Evolutionary conservation across 192 early-diverging fungal species (phyloP), one percentile per base, ranked within the genome.

Genomic region (Phlyctochytrium planicorne): DNA sequence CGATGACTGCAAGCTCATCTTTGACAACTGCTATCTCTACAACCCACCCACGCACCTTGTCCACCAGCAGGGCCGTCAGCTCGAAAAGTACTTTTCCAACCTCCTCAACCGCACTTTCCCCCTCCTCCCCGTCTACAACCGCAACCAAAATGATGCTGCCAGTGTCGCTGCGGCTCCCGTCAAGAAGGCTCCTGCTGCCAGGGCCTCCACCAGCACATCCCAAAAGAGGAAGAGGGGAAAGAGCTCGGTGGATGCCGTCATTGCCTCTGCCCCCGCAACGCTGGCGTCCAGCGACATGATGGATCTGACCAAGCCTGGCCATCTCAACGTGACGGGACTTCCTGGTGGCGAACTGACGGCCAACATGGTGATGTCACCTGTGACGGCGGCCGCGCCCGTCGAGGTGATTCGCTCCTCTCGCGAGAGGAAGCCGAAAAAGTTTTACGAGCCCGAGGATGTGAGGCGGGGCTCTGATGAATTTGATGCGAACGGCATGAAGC

Each of bases 21-120:
- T 88, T 62, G 68, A 76, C 33, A 93, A 92, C 66, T 84, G 88
- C 52, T 83, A 83, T 75, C 72, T 68, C 12, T 93, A 91, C 69
- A 93, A 93, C 72, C 83, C 85, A 27, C 53, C 73, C 0, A 83
- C 85, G 30, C 90, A 78, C 63, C 17, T 23, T 62, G 59, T 78
- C 3, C 72, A 75, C 57, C 34, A 72, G 40, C 52, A 47, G 24
- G 77, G 69, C 53, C 65, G 59, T 59, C 24, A 55, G 29, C 59
- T 78, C 30, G 73, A 69, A 53, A 32, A 37, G 17, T 69, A 68
- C 62, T 75, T 78, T 47, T 66, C 60, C 20, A 29, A 62, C 14
- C 57, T 67, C 23, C 53, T 70, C 32, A 75, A 34, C 50, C 66
- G 65, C 20, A 6, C 31, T 3, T 72, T 75, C 59, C 77, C 72